A percentile compares a stretch with the other conserved stretches of the same genome.
phyloP scores from a whole-genome alignment of 441 rosid genomes.

The Croton setiger region DNA sequence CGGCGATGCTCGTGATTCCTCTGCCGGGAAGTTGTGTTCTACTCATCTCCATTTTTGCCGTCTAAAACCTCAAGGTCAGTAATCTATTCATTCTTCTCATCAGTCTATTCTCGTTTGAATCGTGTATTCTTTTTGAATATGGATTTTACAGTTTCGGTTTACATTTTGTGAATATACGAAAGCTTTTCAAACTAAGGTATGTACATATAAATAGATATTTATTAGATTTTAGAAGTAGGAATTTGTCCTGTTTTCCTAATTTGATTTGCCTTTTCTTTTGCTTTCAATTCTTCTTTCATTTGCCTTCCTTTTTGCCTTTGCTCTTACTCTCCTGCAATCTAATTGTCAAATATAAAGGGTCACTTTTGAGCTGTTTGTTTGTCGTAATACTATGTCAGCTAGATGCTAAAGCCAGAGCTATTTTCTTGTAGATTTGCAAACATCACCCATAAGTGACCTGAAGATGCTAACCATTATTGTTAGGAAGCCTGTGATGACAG shows the following conservation, averaged over 20 bases:
- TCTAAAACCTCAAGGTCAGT: no score
- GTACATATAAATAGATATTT: background rate
- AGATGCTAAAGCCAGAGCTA: background rate
- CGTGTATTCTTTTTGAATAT: no score
- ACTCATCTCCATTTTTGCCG: no score
- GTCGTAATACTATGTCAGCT: background rate
- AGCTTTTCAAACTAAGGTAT: background rate
- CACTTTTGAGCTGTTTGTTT: background rate
- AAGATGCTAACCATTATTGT: background rate
- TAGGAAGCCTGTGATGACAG: background rate
- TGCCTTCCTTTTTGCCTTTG: slow-evolving; percentile 50
- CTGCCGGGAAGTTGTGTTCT: no score
- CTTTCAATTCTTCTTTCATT: slow-evolving; percentile 49
- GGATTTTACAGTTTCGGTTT: slow-evolving; percentile 12
- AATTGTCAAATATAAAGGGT: no score
- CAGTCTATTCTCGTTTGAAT: no score
- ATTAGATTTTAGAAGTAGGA: slow-evolving; percentile 48
- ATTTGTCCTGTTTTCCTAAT: slow-evolving; percentile 59
- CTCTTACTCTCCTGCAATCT: slow-evolving; percentile 57
- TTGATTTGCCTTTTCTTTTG: slow-evolving; percentile 54
- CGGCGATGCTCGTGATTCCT: no score
- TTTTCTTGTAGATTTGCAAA: background rate
- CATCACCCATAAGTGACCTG: background rate
- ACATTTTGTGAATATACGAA: background rate
- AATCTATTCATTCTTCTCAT: no score